These are phyloP conservation scores for Nematocida sp. DNA, from an alignment of 371 early-diverging fungal genomes.

Conservation along the genomic window DNA sequence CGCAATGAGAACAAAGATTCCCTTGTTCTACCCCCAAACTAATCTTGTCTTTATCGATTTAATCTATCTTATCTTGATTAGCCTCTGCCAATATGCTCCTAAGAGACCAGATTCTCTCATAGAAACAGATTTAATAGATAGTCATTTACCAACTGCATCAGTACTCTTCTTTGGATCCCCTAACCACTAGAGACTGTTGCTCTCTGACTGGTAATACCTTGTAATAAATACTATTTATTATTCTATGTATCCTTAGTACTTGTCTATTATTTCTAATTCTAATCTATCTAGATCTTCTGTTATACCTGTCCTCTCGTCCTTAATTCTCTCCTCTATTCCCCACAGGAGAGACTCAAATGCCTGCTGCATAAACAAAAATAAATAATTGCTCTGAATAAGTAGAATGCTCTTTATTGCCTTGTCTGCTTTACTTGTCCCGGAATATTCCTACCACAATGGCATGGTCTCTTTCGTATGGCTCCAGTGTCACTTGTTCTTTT, in stretches of 20 bases:
- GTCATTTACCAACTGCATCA: no score
- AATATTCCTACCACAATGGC: slow-evolving; percentile 84
- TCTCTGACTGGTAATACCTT: no score
- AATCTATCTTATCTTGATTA: no score
- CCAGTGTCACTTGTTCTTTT: slow-evolving; percentile 94
- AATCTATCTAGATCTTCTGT: slow-evolving; percentile 6
- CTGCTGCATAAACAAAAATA: slow-evolving; percentile 2
- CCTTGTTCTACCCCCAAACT: no score
- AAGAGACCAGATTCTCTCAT: no score
- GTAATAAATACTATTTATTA: background rate
- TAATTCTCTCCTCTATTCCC: slow-evolving; percentile 48
- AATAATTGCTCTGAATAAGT: background rate
- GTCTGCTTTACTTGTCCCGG: slow-evolving; percentile 10
- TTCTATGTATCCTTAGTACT: background rate
- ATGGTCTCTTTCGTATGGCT: slow-evolving; percentile 99
- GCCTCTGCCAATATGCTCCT: no score
- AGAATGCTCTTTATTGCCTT: background rate
- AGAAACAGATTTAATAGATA: no score
- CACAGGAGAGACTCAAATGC: slow-evolving; percentile 20
- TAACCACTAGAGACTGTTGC: no score
- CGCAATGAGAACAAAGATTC: no score
- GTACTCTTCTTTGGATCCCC: no score
- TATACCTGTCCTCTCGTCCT: background rate
- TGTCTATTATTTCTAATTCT: slow-evolving; percentile 9
- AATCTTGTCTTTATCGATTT: no score